Percentiles rank a stretch among this genome's conserved stretches.
Evolutionary conservation across 78 protist genomes (phyloP).

Genomic region (Dictyostelium intermedium): DNA sequence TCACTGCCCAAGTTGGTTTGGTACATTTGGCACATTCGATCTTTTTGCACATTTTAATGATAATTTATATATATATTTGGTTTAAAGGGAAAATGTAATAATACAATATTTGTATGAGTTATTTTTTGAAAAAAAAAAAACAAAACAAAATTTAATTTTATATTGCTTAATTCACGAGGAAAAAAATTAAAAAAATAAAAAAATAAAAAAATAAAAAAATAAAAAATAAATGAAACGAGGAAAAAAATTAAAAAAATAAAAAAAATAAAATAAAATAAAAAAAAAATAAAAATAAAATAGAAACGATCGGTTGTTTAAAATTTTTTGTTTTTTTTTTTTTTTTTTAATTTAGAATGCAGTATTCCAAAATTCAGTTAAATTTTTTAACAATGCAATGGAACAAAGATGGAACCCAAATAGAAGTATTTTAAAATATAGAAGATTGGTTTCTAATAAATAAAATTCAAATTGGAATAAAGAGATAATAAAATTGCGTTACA

Average conservation of each 20-base stretch:
- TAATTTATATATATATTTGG: background rate
- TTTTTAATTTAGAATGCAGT: background rate
- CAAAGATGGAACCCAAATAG: background rate
- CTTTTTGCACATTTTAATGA: conserved; percentile 38
- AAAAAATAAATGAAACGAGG: background rate
- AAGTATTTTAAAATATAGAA: background rate
- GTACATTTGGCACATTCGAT: conserved; percentile 13
- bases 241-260: background rate
- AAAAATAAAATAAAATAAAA: background rate
- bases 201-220: too few relatives aligned
- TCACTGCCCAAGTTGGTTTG: conserved; percentile 57
- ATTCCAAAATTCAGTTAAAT: background rate
- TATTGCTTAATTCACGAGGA: background rate
- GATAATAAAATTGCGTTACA: too few relatives aligned
- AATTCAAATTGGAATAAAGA: background rate
- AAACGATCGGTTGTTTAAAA: background rate
- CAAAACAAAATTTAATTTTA: too few relatives aligned
- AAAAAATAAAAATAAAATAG: background rate
- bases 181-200: background rate
- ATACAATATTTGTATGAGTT: background rate
- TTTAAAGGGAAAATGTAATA: background rate
- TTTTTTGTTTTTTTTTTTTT: background rate
- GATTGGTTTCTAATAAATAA: background rate
- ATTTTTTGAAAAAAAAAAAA: background rate
- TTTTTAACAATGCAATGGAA: background rate